Conservation (phyloP, 164 flowering plant species). For the Santalum album region DNA sequence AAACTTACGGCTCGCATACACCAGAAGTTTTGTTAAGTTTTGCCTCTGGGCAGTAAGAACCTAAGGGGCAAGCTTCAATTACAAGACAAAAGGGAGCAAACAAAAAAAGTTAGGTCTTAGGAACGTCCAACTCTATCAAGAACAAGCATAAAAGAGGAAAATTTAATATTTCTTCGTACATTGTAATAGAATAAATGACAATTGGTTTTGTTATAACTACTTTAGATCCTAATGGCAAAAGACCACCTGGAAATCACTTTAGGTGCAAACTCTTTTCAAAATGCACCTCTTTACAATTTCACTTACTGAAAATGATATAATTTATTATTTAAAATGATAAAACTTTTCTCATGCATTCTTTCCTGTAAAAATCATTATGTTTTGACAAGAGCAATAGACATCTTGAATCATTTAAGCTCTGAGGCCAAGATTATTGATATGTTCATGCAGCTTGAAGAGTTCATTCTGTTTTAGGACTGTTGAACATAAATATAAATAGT, state of each 20-base stretch:
- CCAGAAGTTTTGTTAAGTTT: constrained; percentile 67
- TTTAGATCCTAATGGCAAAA: too few species aligned
- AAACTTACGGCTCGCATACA: constrained; percentile 89
- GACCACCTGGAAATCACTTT: too few species aligned
- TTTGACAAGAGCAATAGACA: too few species aligned
- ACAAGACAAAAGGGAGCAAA: constrained; percentile 8
- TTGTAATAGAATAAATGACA: too few species aligned
- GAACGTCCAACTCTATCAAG: not conserved
- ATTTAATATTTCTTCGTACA: not conserved
- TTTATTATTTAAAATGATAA: not conserved
- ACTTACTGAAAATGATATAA: not conserved
- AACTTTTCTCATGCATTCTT: not conserved
- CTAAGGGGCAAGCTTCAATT: constrained; percentile 84
- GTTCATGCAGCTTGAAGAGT: too few species aligned
- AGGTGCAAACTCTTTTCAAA: not conserved
- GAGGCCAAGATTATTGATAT: too few species aligned
- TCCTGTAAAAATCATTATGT: too few species aligned
- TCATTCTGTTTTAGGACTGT: too few species aligned
- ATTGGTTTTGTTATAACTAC: too few species aligned
- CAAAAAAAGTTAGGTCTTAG: not conserved
- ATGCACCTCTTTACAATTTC: not conserved
- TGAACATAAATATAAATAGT: too few species aligned
- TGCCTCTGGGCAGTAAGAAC: constrained; percentile 80
- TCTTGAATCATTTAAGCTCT: too few species aligned
- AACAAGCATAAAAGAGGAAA: not conserved